phyloP scores from a whole-genome alignment of 768 basidiomycete genomes.

The Chlorophyllum brunneum region DNA sequence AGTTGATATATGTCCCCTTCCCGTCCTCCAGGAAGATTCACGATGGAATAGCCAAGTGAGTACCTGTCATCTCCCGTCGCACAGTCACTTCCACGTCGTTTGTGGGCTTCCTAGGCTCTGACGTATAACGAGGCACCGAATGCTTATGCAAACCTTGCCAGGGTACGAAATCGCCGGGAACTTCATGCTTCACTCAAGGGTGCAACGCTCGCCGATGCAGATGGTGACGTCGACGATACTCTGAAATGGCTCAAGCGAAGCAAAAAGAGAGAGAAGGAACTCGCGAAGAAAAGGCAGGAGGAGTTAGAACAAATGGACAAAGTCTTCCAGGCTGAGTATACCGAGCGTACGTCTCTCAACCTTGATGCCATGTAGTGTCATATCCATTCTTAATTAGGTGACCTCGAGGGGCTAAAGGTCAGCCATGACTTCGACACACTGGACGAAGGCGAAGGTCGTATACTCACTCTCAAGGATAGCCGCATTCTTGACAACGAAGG shows the following conservation, averaged over 20 bases:
- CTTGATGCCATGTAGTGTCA: neutral
- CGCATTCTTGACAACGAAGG: conserved; percentile 95
- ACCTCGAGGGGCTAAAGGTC: conserved; percentile 92
- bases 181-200: conserved; percentile 91
- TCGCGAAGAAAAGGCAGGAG: conserved; percentile 76
- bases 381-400: conserved; percentile 48
- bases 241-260: conserved; percentile 88
- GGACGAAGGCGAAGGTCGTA: conserved; percentile 90
- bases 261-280: conserved; percentile 89
- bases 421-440: conserved; percentile 91
- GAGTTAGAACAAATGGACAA: conserved; percentile 87
- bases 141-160: conserved; percentile 52
- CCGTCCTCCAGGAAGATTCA: conserved; percentile 52
- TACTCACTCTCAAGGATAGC: conserved; percentile 95
- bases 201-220: conserved; percentile 85
- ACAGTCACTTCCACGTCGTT: conserved; percentile 47
- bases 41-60: conserved; percentile 87
- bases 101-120: conserved; percentile 35
- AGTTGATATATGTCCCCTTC: conserved; percentile 23
- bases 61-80: conserved; percentile 27
- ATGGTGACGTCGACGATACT: conserved; percentile 72
- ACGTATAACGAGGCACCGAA: conserved; percentile 23
- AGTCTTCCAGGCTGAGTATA: conserved; percentile 70
- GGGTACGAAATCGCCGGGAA: conserved; percentile 92
- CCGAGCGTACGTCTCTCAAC: conserved; percentile 65